phyloP scores from a whole-genome alignment of 371 early-diverging fungal genomes.

The Catenaria anguillulae region DNA sequence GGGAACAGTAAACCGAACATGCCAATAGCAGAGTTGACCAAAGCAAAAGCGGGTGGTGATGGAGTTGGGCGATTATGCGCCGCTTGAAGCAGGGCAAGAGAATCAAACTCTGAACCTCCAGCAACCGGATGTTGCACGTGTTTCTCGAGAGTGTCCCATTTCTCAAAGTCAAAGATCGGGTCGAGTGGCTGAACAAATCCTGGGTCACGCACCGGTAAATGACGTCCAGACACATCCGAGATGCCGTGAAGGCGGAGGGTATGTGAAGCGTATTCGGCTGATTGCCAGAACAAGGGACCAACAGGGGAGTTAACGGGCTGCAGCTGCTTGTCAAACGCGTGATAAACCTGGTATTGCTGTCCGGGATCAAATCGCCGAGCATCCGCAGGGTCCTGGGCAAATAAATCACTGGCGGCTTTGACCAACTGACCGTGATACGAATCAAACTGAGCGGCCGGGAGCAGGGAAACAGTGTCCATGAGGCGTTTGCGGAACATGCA shows the following conservation, averaged over 20 bases:
- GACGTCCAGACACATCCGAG: neutral
- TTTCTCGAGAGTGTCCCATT: conserved; percentile 21
- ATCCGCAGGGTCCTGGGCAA: conserved; percentile 31
- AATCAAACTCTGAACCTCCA: conserved; percentile 44
- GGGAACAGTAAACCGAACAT: conserved; percentile 58
- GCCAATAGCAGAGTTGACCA: conserved; percentile 49
- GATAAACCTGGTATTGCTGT: neutral
- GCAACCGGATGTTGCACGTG: conserved; percentile 41
- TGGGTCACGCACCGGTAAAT: neutral
- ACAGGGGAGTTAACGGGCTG: conserved; percentile 2
- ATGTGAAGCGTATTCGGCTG: neutral
- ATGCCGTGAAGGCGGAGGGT: neutral
- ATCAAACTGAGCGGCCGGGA: conserved; percentile 55
- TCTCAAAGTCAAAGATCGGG: neutral
- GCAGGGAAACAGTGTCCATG: conserved; percentile 52
- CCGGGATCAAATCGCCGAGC: conserved; percentile 6
- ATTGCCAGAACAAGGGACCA: neutral
- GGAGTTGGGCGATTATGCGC: conserved; percentile 27
- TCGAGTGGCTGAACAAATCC: neutral
- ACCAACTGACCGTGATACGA: conserved; percentile 38
- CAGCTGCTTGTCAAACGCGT: conserved; percentile 1
- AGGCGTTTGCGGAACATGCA: conserved; percentile 45
- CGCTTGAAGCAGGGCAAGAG: conserved; percentile 17
- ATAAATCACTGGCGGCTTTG: conserved; percentile 19
- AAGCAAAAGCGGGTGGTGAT: conserved; percentile 22